Evolutionary conservation across 2,329 filamentous ascomycete genomes (phyloP), one percentile per base, ranked within the genome.

Genomic region (Aureobasidium sp.): DNA sequence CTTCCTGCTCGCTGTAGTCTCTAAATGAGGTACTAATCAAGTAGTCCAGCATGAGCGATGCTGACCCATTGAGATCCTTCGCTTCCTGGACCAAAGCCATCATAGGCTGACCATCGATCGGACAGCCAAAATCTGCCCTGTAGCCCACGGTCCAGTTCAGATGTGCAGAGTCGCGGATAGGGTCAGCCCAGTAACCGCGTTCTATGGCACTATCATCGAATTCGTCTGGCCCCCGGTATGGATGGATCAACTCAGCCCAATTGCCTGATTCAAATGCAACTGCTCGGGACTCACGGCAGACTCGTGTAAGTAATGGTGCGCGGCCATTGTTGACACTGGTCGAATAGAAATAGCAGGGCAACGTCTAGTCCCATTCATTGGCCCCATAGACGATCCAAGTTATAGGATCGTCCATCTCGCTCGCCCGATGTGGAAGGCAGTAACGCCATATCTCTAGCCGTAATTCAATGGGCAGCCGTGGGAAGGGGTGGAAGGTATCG

Each of bases 351-450:
- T 9, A 26, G 50, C 64, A 64, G 41, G 61, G 51, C 8, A 13
- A 26, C 5, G 7, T 36, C 2, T 32, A 32, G 29, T 46, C 27
- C 20, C 20, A 20, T 6, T 48, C 27, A 3, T 6, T 2, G 26
- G 6, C 12, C 2, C n/a, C 26, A 27, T 47, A 58, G 34, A 62
- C 39, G 5, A 58, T 15, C 1, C n/a, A 27, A 6, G 32, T 23
- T 6, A 50, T 5, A 42, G 60, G 48, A 20, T 41, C 3, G 59
- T 66, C 56, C 32, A 66, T 15, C 47, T 66, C 53, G 42, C 32
- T 15, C 26, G 62, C 60, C 26, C 64, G 55, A 62, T 64, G 48
- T 17, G 64, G 64, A 3, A 66, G 61, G 47, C 63, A 66, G 63
- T 27, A n/a, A 20, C 61, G 44, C 64, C 64, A 66, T 37, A 65